Evolutionary conservation across 495 filamentous ascomycete genomes (phyloP).

Genomic region (Annulohypoxylon maeteangense): DNA sequence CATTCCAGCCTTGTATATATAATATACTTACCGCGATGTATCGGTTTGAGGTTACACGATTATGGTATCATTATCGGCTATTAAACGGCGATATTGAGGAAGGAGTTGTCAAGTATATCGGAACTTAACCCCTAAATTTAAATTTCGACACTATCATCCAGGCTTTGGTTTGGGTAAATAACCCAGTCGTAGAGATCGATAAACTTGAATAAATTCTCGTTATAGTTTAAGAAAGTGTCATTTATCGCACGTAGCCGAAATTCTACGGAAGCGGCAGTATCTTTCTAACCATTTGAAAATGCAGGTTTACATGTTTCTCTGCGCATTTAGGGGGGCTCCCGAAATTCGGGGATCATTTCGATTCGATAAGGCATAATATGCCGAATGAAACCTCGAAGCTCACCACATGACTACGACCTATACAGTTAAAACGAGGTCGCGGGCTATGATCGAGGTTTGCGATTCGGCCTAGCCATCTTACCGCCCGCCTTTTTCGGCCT

Average conservation of each 20-base stretch:
- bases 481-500: conserved; percentile 47
- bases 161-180: not conserved
- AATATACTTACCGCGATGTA: not conserved
- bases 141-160: not conserved
- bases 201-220: not conserved
- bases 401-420: too few species aligned
- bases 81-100: not conserved
- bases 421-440: too few species aligned
- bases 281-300: not conserved
- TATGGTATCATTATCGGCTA: not conserved
- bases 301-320: not conserved
- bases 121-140: not conserved
- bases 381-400: not conserved
- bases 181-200: not conserved
- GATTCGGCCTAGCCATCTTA: conserved; percentile 12
- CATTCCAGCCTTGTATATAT: conserved; percentile 2
- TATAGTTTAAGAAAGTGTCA: not conserved
- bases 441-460: too few species aligned
- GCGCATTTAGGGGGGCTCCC: not conserved
- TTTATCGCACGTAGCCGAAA: not conserved
- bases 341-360: not conserved
- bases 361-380: not conserved
- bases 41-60: not conserved
- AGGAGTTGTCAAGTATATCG: too few species aligned
- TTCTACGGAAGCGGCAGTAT: not conserved